Percentiles rank a stretch among this genome's conserved stretches.
phyloP scores from a whole-genome alignment of 2,329 filamentous ascomycete species.

The Arthrinium phaeospermum region DNA sequence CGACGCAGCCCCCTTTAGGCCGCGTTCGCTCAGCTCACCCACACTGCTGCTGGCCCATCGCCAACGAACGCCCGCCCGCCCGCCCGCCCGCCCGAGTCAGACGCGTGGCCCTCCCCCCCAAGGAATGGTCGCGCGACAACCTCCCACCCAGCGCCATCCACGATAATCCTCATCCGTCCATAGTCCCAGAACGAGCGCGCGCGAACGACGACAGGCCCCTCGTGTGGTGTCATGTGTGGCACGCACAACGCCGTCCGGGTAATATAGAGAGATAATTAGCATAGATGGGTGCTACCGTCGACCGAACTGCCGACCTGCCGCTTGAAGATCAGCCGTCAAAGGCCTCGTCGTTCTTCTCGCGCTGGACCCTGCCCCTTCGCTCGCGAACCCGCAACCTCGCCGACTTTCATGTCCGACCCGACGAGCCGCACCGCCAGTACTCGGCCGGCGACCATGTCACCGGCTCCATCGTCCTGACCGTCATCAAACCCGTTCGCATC shows the following conservation, averaged over 20 bases:
- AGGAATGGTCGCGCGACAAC: conserved; percentile 18
- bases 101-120: conserved; percentile 9
- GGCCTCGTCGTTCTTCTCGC: conserved; percentile 60
- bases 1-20: conserved; percentile 8
- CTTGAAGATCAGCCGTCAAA: conserved; percentile 47
- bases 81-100: neutral
- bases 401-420: conserved; percentile 79
- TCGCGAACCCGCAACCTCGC: conserved; percentile 67
- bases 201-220: conserved; percentile 13
- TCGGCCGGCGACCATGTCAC: conserved; percentile 75
- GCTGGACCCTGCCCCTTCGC: conserved; percentile 57
- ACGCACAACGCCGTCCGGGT: conserved; percentile 34
- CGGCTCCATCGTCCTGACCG: conserved; percentile 74
- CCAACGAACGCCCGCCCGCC: neutral
- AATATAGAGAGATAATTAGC: conserved; percentile 32
- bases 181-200: conserved; percentile 7
- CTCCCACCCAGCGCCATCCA: neutral
- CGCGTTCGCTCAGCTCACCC: neutral
- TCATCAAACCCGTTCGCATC: conserved; percentile 76
- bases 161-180: neutral
- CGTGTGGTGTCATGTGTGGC: conserved; percentile 40
- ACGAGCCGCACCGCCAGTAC: conserved; percentile 81
- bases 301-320: conserved; percentile 43
- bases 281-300: conserved; percentile 54
- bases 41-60: neutral